Percentiles rank a stretch among this genome's conserved stretches.
phyloP scores from a whole-genome alignment of 805 yeast genomes.

The Candida cerambycidarum region DNA sequence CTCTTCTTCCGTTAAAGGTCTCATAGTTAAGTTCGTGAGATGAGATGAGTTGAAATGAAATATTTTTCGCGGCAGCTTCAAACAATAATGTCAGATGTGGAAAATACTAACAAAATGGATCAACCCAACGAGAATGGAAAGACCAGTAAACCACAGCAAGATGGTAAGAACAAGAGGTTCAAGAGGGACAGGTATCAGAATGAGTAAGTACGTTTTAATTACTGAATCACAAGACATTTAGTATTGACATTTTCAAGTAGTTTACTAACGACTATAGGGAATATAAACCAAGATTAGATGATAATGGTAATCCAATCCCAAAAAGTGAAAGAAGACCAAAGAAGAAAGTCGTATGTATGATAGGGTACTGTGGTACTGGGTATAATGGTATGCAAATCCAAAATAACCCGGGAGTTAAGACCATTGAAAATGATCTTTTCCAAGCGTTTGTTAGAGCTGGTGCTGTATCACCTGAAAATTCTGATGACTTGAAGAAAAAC shows the following conservation, averaged over 20 bases:
- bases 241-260: not conserved
- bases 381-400: constrained; percentile 92
- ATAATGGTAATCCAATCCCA: constrained; percentile 59
- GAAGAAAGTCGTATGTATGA: constrained; percentile 82
- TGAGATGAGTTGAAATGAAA: constrained; percentile 13
- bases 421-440: constrained; percentile 89
- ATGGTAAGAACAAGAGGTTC: constrained; percentile 14
- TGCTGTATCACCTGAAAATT: constrained; percentile 81
- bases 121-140: constrained; percentile 12
- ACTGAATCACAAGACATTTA: not conserved
- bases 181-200: constrained; percentile 25
- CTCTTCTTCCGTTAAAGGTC: constrained; percentile 95
- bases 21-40: constrained; percentile 68
- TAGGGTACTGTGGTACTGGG: constrained; percentile 96
- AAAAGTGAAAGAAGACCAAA: constrained; percentile 72
- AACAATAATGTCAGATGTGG: constrained; percentile 10
- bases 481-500: constrained; percentile 82
- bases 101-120: constrained; percentile 4
- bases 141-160: constrained; percentile 3
- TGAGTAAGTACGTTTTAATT: constrained; percentile 56
- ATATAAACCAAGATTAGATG: constrained; percentile 52
- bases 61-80: constrained; percentile 4
- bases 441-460: constrained; percentile 83
- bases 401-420: constrained; percentile 76
- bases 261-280: constrained; percentile 23